A percentile compares a stretch with the other conserved stretches of the same genome.
phyloP scores from a whole-genome alignment of 768 basidiomycete genomes.

The Naematelia aurantialba region DNA sequence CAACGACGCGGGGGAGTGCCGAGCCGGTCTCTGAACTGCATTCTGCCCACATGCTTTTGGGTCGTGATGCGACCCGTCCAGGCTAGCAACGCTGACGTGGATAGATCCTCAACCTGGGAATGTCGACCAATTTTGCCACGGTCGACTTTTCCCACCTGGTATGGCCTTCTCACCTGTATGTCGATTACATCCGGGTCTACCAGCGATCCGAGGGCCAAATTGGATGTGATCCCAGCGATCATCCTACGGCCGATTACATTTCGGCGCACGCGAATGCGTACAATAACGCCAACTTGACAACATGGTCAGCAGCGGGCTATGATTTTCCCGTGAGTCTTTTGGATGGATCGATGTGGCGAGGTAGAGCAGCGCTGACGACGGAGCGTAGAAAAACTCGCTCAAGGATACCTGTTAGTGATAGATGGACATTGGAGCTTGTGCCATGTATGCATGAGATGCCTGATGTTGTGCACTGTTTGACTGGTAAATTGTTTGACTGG shows the following conservation, averaged over 20 bases:
- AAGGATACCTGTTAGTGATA: conserved; percentile 24
- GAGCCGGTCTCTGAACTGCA: no score
- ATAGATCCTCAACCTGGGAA: conserved; percentile 61
- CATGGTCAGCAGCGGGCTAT: conserved; percentile 74
- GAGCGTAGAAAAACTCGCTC: conserved; percentile 29
- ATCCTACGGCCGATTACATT: conserved; percentile 74
- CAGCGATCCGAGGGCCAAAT: conserved; percentile 67
- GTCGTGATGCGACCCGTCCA: neutral
- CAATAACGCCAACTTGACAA: conserved; percentile 75
- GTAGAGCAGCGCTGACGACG: conserved; percentile 4
- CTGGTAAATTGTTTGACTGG: no score
- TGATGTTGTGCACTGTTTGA: neutral
- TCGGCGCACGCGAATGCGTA: conserved; percentile 61
- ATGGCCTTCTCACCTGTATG: conserved; percentile 75
- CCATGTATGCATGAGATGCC: neutral
- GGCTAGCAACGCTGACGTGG: neutral
- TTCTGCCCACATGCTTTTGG: no score
- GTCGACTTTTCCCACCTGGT: conserved; percentile 56
- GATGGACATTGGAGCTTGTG: neutral
- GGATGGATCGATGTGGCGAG: neutral
- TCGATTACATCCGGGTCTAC: conserved; percentile 71
- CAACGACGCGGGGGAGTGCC: no score
- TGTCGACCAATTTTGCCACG: conserved; percentile 48
- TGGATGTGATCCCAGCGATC: conserved; percentile 72
- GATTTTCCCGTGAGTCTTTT: conserved; percentile 68